Evolutionary conservation across 345 rosid species (phyloP).

Genomic region (Lepidium sativum): DNA sequence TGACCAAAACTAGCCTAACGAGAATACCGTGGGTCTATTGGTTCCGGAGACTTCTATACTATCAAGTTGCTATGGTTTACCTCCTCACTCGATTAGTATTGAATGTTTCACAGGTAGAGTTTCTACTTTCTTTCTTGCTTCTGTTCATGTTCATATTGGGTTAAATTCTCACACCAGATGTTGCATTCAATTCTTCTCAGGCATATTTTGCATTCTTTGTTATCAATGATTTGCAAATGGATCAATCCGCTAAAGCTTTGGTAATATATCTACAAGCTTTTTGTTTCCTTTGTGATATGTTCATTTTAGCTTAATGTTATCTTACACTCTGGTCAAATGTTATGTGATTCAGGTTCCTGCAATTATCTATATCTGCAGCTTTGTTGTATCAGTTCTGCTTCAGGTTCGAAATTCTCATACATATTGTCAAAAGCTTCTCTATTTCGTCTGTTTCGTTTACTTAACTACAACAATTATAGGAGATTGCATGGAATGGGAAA

Average conservation of each 20-base stretch:
- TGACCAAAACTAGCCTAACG: slow-evolving; percentile 31
- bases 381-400: slow-evolving; percentile 61
- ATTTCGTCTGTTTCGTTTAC: neutral
- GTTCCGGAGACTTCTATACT: slow-evolving; percentile 75
- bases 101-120: slow-evolving; percentile 88
- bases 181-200: slow-evolving; percentile 33
- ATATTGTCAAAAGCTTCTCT: neutral
- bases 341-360: slow-evolving; percentile 66
- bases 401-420: slow-evolving; percentile 45
- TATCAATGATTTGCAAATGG: slow-evolving; percentile 73
- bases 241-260: slow-evolving; percentile 87
- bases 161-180: neutral
- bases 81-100: slow-evolving; percentile 77
- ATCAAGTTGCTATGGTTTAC: slow-evolving; percentile 89
- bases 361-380: slow-evolving; percentile 81
- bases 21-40: slow-evolving; percentile 87
- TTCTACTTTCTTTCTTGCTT: neutral
- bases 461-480: slow-evolving; percentile 29
- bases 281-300: neutral
- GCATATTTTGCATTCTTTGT: slow-evolving; percentile 94
- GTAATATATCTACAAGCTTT: slow-evolving; percentile 28
- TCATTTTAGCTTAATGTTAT: neutral
- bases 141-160: neutral
- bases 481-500: slow-evolving; percentile 72
- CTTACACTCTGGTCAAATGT: neutral